phyloP scores from a whole-genome alignment of 1,139 yeast genomes.

The Meyerozyma sp. region DNA sequence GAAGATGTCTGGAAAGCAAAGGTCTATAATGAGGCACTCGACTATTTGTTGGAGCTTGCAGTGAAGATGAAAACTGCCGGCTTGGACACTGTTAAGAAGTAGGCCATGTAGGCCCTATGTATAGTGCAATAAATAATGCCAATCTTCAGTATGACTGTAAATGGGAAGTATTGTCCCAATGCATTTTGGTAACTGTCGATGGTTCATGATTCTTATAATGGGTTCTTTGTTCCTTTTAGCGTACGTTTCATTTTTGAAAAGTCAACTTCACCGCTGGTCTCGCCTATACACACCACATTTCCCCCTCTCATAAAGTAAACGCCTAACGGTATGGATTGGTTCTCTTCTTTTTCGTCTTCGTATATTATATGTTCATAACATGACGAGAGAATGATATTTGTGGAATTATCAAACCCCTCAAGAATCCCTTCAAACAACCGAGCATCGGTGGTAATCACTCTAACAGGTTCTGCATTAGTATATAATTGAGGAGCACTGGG shows the following conservation, averaged over 20 bases:
- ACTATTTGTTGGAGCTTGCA: slow-evolving; percentile 80
- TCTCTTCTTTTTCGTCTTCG: slow-evolving; percentile 43
- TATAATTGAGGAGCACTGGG: background rate
- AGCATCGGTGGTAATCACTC: slow-evolving; percentile 82
- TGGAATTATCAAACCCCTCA: slow-evolving; percentile 77
- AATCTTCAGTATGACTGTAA: background rate
- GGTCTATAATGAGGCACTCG: slow-evolving; percentile 88
- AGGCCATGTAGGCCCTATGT: no score
- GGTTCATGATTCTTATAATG: slow-evolving; percentile 16
- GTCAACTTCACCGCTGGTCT: slow-evolving; percentile 55
- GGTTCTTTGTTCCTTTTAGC: slow-evolving; percentile 40
- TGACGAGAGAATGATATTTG: slow-evolving; percentile 62
- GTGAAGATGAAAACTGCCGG: slow-evolving; percentile 69
- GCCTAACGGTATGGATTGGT: slow-evolving; percentile 50
- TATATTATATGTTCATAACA: slow-evolving; percentile 53
- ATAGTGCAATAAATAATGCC: background rate
- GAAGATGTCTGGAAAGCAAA: slow-evolving; percentile 90
- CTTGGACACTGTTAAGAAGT: slow-evolving; percentile 37
- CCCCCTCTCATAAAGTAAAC: slow-evolving; percentile 76
- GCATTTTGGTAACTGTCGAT: no score
- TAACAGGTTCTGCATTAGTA: slow-evolving; percentile 51
- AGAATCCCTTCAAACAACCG: slow-evolving; percentile 65
- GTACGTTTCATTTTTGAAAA: slow-evolving; percentile 50
- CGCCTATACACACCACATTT: slow-evolving; percentile 72
- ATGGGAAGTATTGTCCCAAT: background rate